Base-by-base conservation (phyloP, 1,284 basidiomycete genomes). In the Cutaneotrichosporon sp. region DNA sequence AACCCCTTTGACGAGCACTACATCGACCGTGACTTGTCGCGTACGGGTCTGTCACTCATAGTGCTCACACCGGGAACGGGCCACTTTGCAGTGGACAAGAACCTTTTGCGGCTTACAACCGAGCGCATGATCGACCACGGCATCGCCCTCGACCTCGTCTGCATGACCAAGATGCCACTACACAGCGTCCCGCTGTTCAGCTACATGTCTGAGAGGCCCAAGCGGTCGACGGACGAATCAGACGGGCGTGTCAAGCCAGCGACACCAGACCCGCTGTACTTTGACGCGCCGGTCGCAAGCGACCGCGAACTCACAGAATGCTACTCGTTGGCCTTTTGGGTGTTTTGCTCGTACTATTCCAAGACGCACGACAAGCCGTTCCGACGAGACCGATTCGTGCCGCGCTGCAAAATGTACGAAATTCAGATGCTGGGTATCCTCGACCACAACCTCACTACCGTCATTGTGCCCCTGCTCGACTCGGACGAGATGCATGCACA, bases 101-200 rank as follows among this genome's bases (percentile, higher is more conserved):
- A 85, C 57, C 81, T 97, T 1, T 79, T 99, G 8, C 84, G 93
- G 5, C 76, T 97, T 59, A 97, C 94, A 0, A 97, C 93, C 0
- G 91, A 90, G 48, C 83, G 96, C n/a, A 85, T 97, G 81, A 82
- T 96, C 37, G 92, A 96, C 66, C 92, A 94, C 71, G 96, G 96
- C 0, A 86, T 94, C 59, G 85, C 86, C 0, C 76, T 97, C 7
- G 90, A 97, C 66, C 81, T 97, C 20, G 85, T 99, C 46, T 88
- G 87, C 41, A 80, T 98, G 36, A 85, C 89, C 35, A 97, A 97
- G 72, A 88, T 88, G 58, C 96, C 96, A 1, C 77, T 98, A 23
- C 93, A 97, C 68, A 86, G 87, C 60, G 91, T 86, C 36, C 90
- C 90, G 0, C 83, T 96, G 8, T 91, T 94, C 72, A 86, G 86